phyloP scores from a whole-genome alignment of 2,329 filamentous ascomycete species.

The Aspergillus chevalieri region DNA sequence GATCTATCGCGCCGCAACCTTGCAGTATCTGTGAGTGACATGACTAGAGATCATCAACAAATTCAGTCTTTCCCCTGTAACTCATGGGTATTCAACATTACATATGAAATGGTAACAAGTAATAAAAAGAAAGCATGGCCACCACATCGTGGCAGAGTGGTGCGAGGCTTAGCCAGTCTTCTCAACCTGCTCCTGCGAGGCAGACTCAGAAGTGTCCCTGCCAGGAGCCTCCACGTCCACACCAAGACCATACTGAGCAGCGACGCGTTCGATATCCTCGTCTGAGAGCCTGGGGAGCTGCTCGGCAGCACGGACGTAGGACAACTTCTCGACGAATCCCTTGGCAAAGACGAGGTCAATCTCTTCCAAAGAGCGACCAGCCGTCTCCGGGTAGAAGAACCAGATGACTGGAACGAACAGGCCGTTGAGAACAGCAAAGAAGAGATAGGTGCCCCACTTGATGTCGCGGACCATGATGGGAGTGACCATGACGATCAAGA shows the following conservation, averaged over 20 bases:
- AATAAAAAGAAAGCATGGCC: too few species aligned
- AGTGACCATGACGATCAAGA: slow-evolving; percentile 31
- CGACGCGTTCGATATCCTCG: background rate
- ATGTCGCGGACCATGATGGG: slow-evolving; percentile 24
- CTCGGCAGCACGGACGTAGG: background rate
- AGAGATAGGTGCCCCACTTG: slow-evolving; percentile 27
- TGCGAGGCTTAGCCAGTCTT: background rate
- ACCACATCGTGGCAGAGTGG: too few species aligned
- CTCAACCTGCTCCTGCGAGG: background rate
- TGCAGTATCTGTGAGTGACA: too few species aligned
- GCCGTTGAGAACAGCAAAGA: slow-evolving; percentile 23
- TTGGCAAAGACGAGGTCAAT: slow-evolving; percentile 13
- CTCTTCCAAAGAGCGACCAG: slow-evolving; percentile 24
- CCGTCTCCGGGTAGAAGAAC: slow-evolving; percentile 29
- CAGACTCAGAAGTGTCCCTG: background rate
- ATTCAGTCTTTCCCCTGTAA: too few species aligned
- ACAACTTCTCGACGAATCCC: background rate
- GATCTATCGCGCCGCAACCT: too few species aligned
- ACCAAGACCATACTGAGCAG: background rate
- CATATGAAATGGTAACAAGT: too few species aligned
- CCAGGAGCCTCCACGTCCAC: background rate
- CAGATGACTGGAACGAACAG: slow-evolving; percentile 21
- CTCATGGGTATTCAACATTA: too few species aligned
- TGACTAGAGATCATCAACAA: too few species aligned
- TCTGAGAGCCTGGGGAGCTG: background rate